Percentiles rank a stretch among this genome's conserved stretches.
Evolutionary conservation across 306 rosid species (phyloP).

Genomic region (Rubus idaeus): DNA sequence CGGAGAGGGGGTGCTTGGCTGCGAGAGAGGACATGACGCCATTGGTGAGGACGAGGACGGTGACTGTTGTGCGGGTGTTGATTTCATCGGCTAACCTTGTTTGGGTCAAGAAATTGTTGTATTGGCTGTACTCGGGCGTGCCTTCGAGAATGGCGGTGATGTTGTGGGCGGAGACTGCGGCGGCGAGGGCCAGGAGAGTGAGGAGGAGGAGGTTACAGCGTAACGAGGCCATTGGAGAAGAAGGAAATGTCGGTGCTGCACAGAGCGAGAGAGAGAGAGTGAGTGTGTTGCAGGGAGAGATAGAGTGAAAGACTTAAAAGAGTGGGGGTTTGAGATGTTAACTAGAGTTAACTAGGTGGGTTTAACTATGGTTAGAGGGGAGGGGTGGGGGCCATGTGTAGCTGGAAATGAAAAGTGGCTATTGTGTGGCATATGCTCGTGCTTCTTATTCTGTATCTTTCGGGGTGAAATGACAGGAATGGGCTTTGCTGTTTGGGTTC

Average conservation of each 20-base stretch:
- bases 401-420: slow-evolving; percentile 56
- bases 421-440: slow-evolving; percentile 35
- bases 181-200: slow-evolving; percentile 14
- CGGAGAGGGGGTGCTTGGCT: slow-evolving; percentile 68
- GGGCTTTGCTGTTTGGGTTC: background rate
- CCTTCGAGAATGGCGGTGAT: slow-evolving; percentile 76
- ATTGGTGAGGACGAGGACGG: slow-evolving; percentile 71
- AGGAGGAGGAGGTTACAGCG: slow-evolving; percentile 21
- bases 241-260: background rate
- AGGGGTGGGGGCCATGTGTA: slow-evolving; percentile 35
- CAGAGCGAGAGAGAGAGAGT: slow-evolving; percentile 10
- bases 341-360: slow-evolving; percentile 19
- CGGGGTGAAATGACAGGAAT: slow-evolving; percentile 14
- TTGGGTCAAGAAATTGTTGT: slow-evolving; percentile 48
- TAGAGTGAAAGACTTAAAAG: background rate
- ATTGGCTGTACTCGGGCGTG: slow-evolving; percentile 55
- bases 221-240: slow-evolving; percentile 37
- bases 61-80: slow-evolving; percentile 79
- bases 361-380: slow-evolving; percentile 42
- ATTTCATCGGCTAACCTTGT: slow-evolving; percentile 83
- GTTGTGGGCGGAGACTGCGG: slow-evolving; percentile 72
- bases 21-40: slow-evolving; percentile 57
- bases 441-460: slow-evolving; percentile 8
- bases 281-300: background rate
- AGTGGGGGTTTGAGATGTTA: slow-evolving; percentile 1